Conservation (phyloP, 257 asterid species). For the Echium plantagineum region DNA sequence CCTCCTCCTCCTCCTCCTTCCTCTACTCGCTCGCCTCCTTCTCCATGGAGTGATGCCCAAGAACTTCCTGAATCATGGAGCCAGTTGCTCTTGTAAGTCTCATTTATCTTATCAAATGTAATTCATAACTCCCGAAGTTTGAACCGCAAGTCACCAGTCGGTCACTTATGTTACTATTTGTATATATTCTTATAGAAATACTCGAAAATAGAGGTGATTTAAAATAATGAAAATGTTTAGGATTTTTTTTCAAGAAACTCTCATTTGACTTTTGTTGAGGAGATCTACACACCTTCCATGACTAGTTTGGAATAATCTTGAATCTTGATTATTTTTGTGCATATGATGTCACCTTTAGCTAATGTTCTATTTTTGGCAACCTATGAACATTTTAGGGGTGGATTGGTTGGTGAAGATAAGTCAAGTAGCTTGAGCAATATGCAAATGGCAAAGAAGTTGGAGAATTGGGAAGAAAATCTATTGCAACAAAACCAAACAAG, state of each 20-base stretch:
- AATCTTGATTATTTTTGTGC: neutral
- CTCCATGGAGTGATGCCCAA: conserved; percentile 38
- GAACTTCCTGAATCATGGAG: conserved; percentile 61
- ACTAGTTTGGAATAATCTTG: neutral
- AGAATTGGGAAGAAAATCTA: conserved; percentile 44
- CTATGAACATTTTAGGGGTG: conserved; percentile 27
- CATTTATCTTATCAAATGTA: conserved; percentile 2
- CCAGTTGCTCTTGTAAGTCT: conserved; percentile 49
- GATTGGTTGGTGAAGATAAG: conserved; percentile 48
- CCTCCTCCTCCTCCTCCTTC: conserved; percentile 11
- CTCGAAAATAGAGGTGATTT: too few species aligned
- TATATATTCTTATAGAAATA: too few species aligned
- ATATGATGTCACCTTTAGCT: conserved; percentile 5
- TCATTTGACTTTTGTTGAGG: too few species aligned
- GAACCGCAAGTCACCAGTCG: too few species aligned
- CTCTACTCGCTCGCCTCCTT: conserved; percentile 6
- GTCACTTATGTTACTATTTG: too few species aligned
- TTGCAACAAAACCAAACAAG: conserved; percentile 23
- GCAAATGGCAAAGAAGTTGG: conserved; percentile 27
- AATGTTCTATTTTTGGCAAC: neutral
- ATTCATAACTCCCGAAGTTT: too few species aligned
- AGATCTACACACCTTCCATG: neutral
- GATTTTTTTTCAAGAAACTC: too few species aligned
- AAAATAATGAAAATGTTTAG: too few species aligned
- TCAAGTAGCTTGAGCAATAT: conserved; percentile 14